Percentiles rank a stretch among this genome's conserved stretches.
Evolutionary conservation across 2,329 filamentous ascomycete genomes (phyloP).

Genomic region (Curvularia spicifera): DNA sequence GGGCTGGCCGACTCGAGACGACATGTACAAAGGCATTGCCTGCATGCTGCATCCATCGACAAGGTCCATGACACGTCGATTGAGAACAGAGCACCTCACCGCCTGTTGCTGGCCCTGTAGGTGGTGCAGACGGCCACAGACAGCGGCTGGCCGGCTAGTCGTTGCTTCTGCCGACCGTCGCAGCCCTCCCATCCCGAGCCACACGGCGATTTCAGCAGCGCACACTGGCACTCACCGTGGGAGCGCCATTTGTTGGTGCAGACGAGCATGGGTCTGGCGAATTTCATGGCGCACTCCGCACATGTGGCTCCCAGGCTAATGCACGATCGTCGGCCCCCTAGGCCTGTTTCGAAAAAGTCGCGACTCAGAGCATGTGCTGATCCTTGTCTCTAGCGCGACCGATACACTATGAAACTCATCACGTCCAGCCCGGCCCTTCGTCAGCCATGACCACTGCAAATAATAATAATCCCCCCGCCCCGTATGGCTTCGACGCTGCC

Average conservation of each 20-base stretch:
- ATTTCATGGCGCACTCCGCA: constrained; percentile 34
- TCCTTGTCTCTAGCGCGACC: constrained; percentile 37
- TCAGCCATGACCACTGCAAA: constrained; percentile 45
- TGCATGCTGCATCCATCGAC: constrained; percentile 20
- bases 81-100: constrained; percentile 20
- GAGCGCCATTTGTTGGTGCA: constrained; percentile 19
- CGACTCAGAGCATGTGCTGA: constrained; percentile 25
- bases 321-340: constrained; percentile 26
- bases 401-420: constrained; percentile 35
- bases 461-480: constrained; percentile 45
- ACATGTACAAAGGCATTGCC: constrained; percentile 14
- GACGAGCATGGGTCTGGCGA: constrained; percentile 24
- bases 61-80: constrained; percentile 24
- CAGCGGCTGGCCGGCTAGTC: constrained; percentile 7
- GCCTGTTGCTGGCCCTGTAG: constrained; percentile 2
- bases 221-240: background rate
- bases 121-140: constrained; percentile 11
- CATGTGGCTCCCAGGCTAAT: constrained; percentile 37
- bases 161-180: constrained; percentile 4
- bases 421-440: constrained; percentile 40
- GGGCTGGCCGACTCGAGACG: constrained; percentile 13
- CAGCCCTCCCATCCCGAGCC: constrained; percentile 13
- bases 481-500: constrained; percentile 52
- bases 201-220: constrained; percentile 10
- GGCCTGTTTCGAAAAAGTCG: constrained; percentile 20